Evolutionary conservation across 2,329 filamentous ascomycete genomes (phyloP).

Genomic region (Colletotrichum paranaense): DNA sequence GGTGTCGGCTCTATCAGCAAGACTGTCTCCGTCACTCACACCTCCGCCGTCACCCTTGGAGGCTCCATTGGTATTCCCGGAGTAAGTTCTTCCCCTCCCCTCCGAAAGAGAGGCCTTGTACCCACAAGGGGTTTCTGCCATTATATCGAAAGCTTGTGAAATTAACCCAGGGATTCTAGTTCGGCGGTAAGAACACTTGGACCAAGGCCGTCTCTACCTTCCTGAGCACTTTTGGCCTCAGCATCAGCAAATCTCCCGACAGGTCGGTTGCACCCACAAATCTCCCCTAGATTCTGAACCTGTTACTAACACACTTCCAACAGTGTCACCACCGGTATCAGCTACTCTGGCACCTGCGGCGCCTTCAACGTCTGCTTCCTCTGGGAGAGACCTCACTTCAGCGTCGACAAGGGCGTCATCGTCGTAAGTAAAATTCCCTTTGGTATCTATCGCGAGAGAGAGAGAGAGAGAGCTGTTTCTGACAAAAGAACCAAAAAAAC

Average conservation of each 20-base stretch:
- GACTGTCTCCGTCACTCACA: constrained; percentile 10
- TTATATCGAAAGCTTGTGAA: neutral
- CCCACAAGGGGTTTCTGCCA: too few relatives aligned
- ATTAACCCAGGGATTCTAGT: neutral
- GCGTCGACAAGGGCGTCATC: constrained; percentile 9
- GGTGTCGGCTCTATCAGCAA: constrained; percentile 5
- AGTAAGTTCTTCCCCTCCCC: neutral
- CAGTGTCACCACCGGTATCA: constrained; percentile 11
- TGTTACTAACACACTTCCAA: neutral
- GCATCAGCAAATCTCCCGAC: constrained; percentile 5
- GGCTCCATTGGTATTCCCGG: neutral
- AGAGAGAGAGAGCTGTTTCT: neutral
- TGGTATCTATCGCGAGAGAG: neutral
- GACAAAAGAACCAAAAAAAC: neutral
- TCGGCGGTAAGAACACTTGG: neutral
- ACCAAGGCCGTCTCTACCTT: neutral
- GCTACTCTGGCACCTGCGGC: constrained; percentile 1
- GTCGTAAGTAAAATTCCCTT: neutral
- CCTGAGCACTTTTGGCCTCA: constrained; percentile 6
- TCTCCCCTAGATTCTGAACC: neutral
- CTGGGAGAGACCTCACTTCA: constrained; percentile 14
- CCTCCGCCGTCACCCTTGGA: constrained; percentile 5
- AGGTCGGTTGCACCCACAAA: neutral
- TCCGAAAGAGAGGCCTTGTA: too few relatives aligned
- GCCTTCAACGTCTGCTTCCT: constrained; percentile 14